These are phyloP conservation scores for Medicago arabica DNA, from an alignment of 306 rosid species.

Conservation along the genomic window DNA sequence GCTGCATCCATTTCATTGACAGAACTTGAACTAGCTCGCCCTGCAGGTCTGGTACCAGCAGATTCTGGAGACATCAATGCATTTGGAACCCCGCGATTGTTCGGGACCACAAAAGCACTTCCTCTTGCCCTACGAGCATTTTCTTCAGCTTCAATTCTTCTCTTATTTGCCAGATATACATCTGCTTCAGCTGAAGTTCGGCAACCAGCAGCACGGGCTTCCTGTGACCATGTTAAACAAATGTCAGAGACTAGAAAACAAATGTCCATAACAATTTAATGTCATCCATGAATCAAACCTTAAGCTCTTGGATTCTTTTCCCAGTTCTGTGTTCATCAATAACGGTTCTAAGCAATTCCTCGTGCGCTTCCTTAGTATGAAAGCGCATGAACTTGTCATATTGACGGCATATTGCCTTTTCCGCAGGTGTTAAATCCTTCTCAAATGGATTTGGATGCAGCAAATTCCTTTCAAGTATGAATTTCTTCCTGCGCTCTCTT, in stretches of 20 bases:
- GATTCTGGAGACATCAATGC: conserved; percentile 65
- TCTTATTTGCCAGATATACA: no score
- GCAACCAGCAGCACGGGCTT: conserved; percentile 86
- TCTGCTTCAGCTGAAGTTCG: no score
- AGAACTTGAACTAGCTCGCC: no score
- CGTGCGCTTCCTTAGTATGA: conserved; percentile 86
- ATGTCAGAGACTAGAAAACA: neutral
- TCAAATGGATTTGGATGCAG: conserved; percentile 77
- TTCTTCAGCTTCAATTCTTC: conserved; percentile 77
- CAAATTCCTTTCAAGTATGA: conserved; percentile 81
- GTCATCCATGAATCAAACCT: conserved; percentile 60
- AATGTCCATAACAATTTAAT: neutral
- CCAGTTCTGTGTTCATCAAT: conserved; percentile 67
- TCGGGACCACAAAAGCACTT: conserved; percentile 61
- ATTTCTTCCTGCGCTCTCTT: conserved; percentile 90
- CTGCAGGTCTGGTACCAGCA: conserved; percentile 59
- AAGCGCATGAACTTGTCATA: conserved; percentile 88
- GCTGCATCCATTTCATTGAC: conserved; percentile 59
- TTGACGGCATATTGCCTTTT: conserved; percentile 70
- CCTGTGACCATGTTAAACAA: conserved; percentile 52
- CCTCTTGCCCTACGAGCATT: conserved; percentile 63
- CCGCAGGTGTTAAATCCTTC: conserved; percentile 80
- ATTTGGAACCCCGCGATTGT: conserved; percentile 72
- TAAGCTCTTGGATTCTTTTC: conserved; percentile 81
- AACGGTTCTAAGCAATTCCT: conserved; percentile 68